Evolutionary conservation across 352 stramenopile species (phyloP).

Genomic region (Elongisporangium undulatum): DNA sequence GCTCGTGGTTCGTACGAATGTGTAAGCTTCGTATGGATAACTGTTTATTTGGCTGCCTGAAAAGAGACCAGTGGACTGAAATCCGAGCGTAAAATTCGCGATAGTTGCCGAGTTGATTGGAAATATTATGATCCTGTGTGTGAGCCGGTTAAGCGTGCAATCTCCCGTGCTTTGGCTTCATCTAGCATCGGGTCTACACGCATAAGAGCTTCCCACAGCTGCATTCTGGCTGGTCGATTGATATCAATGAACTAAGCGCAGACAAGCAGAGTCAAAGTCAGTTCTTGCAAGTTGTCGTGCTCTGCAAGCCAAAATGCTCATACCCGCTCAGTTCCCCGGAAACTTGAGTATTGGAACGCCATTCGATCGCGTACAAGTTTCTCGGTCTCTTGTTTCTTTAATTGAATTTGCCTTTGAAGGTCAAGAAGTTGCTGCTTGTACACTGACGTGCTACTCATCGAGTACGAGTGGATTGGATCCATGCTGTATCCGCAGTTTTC

Average conservation of each 20-base stretch:
- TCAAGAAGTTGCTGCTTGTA: conserved; percentile 64
- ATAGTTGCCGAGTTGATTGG: background rate
- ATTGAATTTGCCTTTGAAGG: conserved; percentile 58
- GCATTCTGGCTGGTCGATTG: conserved; percentile 38
- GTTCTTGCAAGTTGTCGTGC: background rate
- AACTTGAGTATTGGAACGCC: conserved; percentile 48
- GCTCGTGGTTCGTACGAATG: conserved; percentile 19
- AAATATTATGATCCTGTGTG: background rate
- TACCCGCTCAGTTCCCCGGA: conserved; percentile 56
- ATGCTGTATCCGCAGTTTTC: conserved; percentile 19
- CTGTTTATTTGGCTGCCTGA: background rate
- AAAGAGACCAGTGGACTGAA: too few relatives aligned
- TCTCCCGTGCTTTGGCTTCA: conserved; percentile 44
- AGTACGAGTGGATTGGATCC: conserved; percentile 23
- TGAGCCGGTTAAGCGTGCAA: conserved; percentile 16
- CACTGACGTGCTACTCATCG: conserved; percentile 37
- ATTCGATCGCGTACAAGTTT: conserved; percentile 52
- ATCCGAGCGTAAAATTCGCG: too few relatives aligned
- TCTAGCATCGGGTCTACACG: conserved; percentile 55
- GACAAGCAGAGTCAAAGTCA: conserved; percentile 2
- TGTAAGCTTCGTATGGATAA: conserved; percentile 1
- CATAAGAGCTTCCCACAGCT: conserved; percentile 69
- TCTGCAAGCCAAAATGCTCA: background rate
- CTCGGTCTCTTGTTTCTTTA: conserved; percentile 65
- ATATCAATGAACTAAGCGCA: conserved; percentile 35